Evolutionary conservation across 129 eudicot species (phyloP), one percentile per base, ranked within the genome.

Genomic region (Tanacetum coccineum): DNA sequence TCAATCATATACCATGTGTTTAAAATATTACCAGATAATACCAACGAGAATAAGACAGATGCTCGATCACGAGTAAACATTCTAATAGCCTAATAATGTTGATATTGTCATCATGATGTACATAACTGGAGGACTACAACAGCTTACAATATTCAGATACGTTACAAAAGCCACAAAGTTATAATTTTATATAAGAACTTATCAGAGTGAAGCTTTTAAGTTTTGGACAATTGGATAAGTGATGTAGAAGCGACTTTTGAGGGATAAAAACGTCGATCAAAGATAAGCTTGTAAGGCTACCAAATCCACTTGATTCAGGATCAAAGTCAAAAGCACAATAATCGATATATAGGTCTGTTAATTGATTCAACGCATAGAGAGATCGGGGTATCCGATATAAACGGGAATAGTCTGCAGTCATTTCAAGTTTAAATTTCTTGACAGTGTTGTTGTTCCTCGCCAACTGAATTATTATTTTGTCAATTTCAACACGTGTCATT

Each of bases 31-130:
- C 73, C 73, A 8, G 7, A 55, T 3, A 0, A 8, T 13, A 0
- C 61, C 18, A 2, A 54, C 0, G 12, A 10, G 15, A 10, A 13
- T 3, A 36, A 13, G 40, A 19, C 39, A 68, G 20, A 54, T 8
- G 22, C 22, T 40, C 73, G 42, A 68, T 20, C 64, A 42, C 21
- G 2, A 14, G 44, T 13, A 68, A 68, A 55, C 64, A 68, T 15
- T 14, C 9, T 19, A 68, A 68, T 55, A 68, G 73, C 42, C 14
- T 17, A 58, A 5, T 3, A 0, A 26, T 26, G 19, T 0, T 2
- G 36, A 3, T 26, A 55, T 1, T 0, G 14, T 3, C 28, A 26
- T 1, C 1, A 0, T 2, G 0, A 1, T 1, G 2, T 18, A 0
- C 5, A 6, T 0, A 52, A 1, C 0, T 6, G 57, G 3, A 1